Base-by-base conservation (phyloP, 169 alveolate species). In the Cryptosporidium xiaoi region DNA sequence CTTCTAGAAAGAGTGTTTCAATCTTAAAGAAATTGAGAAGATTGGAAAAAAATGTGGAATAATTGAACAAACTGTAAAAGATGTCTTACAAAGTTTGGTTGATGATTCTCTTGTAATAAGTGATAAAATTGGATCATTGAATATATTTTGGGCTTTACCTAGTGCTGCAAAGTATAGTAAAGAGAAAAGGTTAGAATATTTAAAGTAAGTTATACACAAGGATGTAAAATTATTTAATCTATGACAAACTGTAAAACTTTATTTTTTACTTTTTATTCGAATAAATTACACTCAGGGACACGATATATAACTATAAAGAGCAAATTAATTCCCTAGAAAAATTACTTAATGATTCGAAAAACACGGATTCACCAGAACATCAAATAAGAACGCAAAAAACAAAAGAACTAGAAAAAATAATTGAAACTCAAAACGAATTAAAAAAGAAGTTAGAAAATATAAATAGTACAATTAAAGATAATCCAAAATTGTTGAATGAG, bases 121-220 rank as follows among this genome's bases (percentile, higher is more conserved):
- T 51, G 97, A 95, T 71, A 95, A 92, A 85, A 94, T 95, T 4
- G 97, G 97, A 7, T 91, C 95, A 10, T 94, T 95, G 1, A 85
- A 92, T 44, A 94, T 92, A 92, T 94, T 93, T 65, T 95, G 97
- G 96, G 92, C 96, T 18, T 82, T 94, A 44, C 96, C 96, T 1
- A 92, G 94, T 50, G 87, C 90, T 44, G 82, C 90, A 1, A 64
- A 64, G 18, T 71, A 46, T n/a, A 90, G 16, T 44, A 82, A 82
- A 44, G 87, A 64, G 51, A 64, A 48, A 8, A 55, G 85, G 29
- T 18, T 83, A 36, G 92, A 90, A 15, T 68, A 83, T 29, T 29
- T 83, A 7, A 58, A 46, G 65, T 68, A 60, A 34, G 87, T 77
- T 6, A 20, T 24, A 40, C 18, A 15, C 3, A 27, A 67, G 44